Percentiles rank a stretch among this genome's conserved stretches.
Evolutionary conservation across 345 rosid species (phyloP).

Genomic region (Rhodomyrtus tomentosa): DNA sequence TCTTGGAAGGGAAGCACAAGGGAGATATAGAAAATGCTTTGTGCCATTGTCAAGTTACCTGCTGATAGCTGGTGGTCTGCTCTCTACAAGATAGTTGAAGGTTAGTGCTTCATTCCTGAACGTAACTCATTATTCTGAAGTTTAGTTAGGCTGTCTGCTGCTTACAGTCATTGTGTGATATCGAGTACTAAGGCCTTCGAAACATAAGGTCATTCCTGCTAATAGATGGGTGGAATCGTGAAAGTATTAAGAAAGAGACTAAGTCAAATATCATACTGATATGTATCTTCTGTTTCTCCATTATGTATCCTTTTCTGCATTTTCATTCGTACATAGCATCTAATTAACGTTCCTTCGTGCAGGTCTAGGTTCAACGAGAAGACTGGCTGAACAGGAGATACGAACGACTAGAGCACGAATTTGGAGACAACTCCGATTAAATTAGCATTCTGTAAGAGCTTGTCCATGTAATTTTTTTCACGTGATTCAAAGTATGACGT

Average conservation of each 20-base stretch:
- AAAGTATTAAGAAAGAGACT: background rate
- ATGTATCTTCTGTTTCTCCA: background rate
- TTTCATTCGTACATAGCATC: background rate
- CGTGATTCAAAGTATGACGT: background rate
- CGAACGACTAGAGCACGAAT: constrained; percentile 23
- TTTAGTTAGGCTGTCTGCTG: background rate
- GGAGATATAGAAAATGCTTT: constrained; percentile 44
- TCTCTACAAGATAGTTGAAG: constrained; percentile 78
- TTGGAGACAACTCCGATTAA: constrained; percentile 21
- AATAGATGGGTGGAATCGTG: background rate
- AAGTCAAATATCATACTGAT: background rate
- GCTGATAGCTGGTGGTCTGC: constrained; percentile 82
- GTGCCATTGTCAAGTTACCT: constrained; percentile 30
- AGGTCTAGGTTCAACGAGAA: constrained; percentile 75
- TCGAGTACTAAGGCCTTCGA: background rate
- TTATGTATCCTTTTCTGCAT: background rate
- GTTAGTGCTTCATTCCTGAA: constrained; percentile 15
- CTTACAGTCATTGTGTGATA: background rate
- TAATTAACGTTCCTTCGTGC: constrained; percentile 1
- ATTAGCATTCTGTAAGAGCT: too few relatives aligned
- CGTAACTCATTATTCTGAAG: background rate
- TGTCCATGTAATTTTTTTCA: too few relatives aligned
- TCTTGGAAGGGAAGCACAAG: constrained; percentile 71
- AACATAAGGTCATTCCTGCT: background rate
- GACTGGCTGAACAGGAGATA: constrained; percentile 40